These are phyloP conservation scores for Daldinia loculata DNA, from an alignment of 495 filamentous ascomycete species.

Conservation along the genomic window DNA sequence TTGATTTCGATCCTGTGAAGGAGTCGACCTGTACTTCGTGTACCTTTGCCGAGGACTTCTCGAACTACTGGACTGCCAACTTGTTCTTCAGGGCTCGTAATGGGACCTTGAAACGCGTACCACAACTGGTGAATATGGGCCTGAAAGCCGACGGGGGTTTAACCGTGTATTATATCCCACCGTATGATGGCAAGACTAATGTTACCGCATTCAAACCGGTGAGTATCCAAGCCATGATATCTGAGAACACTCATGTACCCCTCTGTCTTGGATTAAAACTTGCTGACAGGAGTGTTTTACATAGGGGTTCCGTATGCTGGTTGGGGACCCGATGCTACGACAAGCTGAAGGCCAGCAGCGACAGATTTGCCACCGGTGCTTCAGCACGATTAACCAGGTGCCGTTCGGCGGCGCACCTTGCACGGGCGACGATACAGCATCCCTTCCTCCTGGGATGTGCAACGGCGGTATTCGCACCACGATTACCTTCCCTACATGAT, in stretches of 20 bases:
- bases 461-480: slow-evolving; percentile 49
- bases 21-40: slow-evolving; percentile 48
- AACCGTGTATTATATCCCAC: slow-evolving; percentile 55
- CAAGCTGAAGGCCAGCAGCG: slow-evolving; percentile 47
- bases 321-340: slow-evolving; percentile 67
- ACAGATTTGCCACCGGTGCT: slow-evolving; percentile 52
- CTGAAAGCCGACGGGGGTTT: slow-evolving; percentile 50
- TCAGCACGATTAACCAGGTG: slow-evolving; percentile 45
- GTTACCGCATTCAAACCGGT: slow-evolving; percentile 57
- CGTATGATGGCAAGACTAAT: slow-evolving; percentile 49
- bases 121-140: slow-evolving; percentile 49
- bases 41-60: slow-evolving; percentile 48
- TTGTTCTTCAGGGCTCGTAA: slow-evolving; percentile 54
- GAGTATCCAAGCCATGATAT: slow-evolving; percentile 11
- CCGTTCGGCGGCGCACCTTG: slow-evolving; percentile 49
- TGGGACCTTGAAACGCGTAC: slow-evolving; percentile 53
- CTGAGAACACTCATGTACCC: slow-evolving; percentile 2
- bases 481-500: slow-evolving; percentile 54
- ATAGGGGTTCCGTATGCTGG: slow-evolving; percentile 75
- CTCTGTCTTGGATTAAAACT: not conserved
- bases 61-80: slow-evolving; percentile 56
- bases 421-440: slow-evolving; percentile 48
- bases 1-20: slow-evolving; percentile 37
- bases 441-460: slow-evolving; percentile 45
- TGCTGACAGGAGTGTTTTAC: not conserved